phyloP scores from a whole-genome alignment of 257 asterid genomes.

The Henckelia pumila region DNA sequence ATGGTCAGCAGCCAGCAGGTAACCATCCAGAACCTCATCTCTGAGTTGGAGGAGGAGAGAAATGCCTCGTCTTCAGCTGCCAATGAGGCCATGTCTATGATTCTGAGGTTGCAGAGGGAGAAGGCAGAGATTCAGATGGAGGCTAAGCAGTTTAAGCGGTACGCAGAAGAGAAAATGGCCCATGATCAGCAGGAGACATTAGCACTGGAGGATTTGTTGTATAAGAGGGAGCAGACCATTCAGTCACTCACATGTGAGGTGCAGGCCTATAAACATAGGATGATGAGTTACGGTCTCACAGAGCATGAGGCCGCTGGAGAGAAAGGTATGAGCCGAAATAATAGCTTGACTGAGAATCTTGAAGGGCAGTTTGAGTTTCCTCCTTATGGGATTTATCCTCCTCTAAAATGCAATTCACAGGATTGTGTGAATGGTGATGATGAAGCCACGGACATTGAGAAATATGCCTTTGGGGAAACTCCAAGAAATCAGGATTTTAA shows the following conservation, averaged over 20 bases:
- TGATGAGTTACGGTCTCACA: conserved; percentile 82
- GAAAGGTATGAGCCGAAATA: conserved; percentile 40
- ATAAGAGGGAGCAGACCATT: conserved; percentile 81
- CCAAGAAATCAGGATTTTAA: conserved; percentile 56
- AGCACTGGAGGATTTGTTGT: conserved; percentile 77
- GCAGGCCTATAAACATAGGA: conserved; percentile 71
- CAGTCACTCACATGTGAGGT: conserved; percentile 77
- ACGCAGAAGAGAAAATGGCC: conserved; percentile 87
- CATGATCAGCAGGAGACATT: conserved; percentile 79
- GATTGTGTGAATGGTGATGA: conserved; percentile 43
- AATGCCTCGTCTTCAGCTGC: conserved; percentile 93
- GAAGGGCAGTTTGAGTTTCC: conserved; percentile 49
- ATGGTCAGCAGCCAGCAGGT: conserved; percentile 74
- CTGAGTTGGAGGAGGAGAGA: conserved; percentile 96
- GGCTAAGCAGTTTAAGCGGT: conserved; percentile 81
- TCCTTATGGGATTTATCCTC: conserved; percentile 60
- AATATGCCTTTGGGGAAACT: conserved; percentile 69
- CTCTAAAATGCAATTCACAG: conserved; percentile 64
- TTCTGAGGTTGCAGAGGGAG: conserved; percentile 88
- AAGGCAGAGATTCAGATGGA: conserved; percentile 96
- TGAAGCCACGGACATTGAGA: conserved; percentile 64
- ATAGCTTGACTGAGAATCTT: conserved; percentile 42
- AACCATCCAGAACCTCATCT: conserved; percentile 58
- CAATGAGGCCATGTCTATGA: conserved; percentile 97
- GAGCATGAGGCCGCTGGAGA: conserved; percentile 63